Percentiles rank a stretch among this genome's conserved stretches.
phyloP scores from a whole-genome alignment of 164 flowering plant genomes.

The Houttuynia cordata region DNA sequence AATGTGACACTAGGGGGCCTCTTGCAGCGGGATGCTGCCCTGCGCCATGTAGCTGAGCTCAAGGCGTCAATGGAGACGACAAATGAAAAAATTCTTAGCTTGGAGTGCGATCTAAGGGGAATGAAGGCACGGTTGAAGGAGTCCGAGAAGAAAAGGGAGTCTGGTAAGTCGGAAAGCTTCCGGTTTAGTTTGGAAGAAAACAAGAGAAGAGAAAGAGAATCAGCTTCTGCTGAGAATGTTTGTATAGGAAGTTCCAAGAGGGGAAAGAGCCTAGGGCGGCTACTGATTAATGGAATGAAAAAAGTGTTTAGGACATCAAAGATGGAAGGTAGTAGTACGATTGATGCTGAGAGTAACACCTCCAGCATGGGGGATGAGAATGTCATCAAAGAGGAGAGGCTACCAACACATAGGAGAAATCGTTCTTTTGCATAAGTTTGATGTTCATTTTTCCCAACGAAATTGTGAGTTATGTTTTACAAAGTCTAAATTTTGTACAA shows the following conservation, averaged over 20 bases:
- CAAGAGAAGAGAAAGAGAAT: constrained; percentile 29
- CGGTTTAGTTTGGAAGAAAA: constrained; percentile 23
- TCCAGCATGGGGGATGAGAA: background rate
- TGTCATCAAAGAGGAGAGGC: background rate
- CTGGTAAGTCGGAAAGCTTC: constrained; percentile 45
- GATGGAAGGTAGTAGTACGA: background rate
- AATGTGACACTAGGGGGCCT: constrained; percentile 46
- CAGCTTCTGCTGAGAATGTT: constrained; percentile 15
- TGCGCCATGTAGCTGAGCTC: constrained; percentile 41
- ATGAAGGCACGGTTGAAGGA: constrained; percentile 43
- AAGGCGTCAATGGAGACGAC: constrained; percentile 53
- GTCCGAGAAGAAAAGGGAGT: constrained; percentile 11
- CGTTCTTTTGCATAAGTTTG: background rate
- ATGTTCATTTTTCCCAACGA: too few relatives aligned
- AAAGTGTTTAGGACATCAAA: constrained; percentile 27
- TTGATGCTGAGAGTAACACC: background rate
- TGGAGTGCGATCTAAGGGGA: constrained; percentile 46
- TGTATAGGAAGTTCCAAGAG: background rate
- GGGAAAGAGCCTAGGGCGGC: constrained; percentile 22
- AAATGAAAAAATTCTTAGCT: constrained; percentile 34
- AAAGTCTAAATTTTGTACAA: too few relatives aligned
- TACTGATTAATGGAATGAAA: constrained; percentile 44
- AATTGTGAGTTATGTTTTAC: too few relatives aligned
- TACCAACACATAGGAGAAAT: background rate
- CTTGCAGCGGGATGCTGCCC: constrained; percentile 59